phyloP scores from a whole-genome alignment of 768 basidiomycete species.

The Xerocomellus dryophilus region DNA sequence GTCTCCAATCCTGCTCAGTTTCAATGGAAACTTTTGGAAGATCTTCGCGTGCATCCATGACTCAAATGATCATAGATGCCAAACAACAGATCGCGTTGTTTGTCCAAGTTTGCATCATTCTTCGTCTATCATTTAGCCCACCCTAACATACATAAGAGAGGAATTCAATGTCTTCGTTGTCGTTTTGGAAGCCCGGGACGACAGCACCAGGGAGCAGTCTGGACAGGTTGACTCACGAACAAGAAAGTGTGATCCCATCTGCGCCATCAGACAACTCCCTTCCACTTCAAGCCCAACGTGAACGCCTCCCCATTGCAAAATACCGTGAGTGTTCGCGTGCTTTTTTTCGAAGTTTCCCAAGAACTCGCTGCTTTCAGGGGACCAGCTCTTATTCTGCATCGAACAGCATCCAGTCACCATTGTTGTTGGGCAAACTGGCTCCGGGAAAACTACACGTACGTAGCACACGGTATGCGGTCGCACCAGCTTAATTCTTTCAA shows the following conservation, averaged over 20 bases:
- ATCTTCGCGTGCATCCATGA: conserved; percentile 40
- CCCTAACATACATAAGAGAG: not conserved
- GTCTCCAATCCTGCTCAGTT: conserved; percentile 62
- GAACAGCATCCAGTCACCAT: conserved; percentile 84
- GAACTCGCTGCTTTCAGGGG: conserved; percentile 42
- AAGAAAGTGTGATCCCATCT: conserved; percentile 69
- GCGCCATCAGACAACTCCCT: conserved; percentile 52
- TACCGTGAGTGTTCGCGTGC: conserved; percentile 55
- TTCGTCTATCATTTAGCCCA: not conserved
- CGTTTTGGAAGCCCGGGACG: conserved; percentile 92
- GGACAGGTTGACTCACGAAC: conserved; percentile 77
- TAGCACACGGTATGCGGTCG: conserved; percentile 9
- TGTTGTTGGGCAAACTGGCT: conserved; percentile 93
- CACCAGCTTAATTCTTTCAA: conserved; percentile 31
- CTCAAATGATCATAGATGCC: not conserved
- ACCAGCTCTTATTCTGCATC: conserved; percentile 77
- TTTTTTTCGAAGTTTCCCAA: not conserved
- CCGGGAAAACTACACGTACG: conserved; percentile 96
- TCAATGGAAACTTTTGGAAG: conserved; percentile 60
- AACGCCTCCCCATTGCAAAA: conserved; percentile 85
- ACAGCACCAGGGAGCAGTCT: conserved; percentile 80
- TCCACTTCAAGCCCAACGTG: conserved; percentile 72
- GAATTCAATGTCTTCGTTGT: conserved; percentile 46
- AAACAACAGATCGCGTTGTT: not conserved
- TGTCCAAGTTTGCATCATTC: not conserved